Conservation (phyloP, 371 early-diverging fungal genomes). For the Saksenaea oblongispora region DNA sequence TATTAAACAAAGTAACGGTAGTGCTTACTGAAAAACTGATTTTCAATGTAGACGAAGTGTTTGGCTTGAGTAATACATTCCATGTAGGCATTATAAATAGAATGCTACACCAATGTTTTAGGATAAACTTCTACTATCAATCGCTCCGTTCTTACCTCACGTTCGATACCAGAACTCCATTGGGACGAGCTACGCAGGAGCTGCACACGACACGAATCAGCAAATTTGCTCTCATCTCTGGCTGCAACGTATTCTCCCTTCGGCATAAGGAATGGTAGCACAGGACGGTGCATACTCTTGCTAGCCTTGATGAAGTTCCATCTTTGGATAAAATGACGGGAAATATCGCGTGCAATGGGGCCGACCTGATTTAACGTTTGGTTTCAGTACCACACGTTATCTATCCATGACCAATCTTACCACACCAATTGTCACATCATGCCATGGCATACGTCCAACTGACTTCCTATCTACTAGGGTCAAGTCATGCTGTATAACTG, state of each 20-base stretch:
- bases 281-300: conserved; percentile 64
- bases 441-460: conserved; percentile 94
- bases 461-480: conserved; percentile 59
- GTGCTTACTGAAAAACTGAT: conserved; percentile 89
- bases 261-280: conserved; percentile 77
- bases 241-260: conserved; percentile 79
- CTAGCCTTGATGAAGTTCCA: conserved; percentile 86
- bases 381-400: neutral
- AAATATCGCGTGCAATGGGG: conserved; percentile 79
- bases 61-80: conserved; percentile 75
- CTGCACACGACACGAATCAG: conserved; percentile 72
- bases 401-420: conserved; percentile 27
- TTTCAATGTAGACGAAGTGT: conserved; percentile 94
- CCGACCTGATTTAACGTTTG: conserved; percentile 47
- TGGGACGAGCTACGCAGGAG: conserved; percentile 64
- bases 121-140: neutral
- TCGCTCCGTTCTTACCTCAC: conserved; percentile 35
- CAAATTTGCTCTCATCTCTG: conserved; percentile 67
- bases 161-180: conserved; percentile 71
- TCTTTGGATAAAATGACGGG: conserved; percentile 88
- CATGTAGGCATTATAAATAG: conserved; percentile 86
- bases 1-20: neutral
- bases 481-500: conserved; percentile 55
- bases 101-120: conserved; percentile 66
- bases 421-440: conserved; percentile 84